phyloP scores from a whole-genome alignment of 108 stramenopile genomes.

The Nitzschia sp. region DNA sequence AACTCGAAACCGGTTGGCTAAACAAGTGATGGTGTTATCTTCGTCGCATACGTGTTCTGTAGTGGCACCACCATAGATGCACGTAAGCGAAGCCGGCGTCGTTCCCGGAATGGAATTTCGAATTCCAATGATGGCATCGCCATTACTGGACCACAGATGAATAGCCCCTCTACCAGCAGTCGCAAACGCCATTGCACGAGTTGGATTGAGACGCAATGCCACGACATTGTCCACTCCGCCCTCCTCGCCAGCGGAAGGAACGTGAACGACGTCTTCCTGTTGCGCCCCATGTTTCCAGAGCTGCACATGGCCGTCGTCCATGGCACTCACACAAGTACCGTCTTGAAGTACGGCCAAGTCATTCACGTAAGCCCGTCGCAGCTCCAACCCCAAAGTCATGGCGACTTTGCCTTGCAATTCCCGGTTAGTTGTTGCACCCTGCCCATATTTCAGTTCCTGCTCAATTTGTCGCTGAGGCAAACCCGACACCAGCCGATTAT shows the following conservation, averaged over 20 bases:
- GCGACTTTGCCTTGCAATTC: slow-evolving; percentile 27
- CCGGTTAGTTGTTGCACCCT: background rate
- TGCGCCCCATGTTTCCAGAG: slow-evolving; percentile 46
- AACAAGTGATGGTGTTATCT: slow-evolving; percentile 17
- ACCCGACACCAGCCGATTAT: slow-evolving; percentile 54
- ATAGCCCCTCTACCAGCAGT: slow-evolving; percentile 49
- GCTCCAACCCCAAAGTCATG: slow-evolving; percentile 64
- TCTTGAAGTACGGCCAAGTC: slow-evolving; percentile 46
- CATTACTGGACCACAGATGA: slow-evolving; percentile 46
- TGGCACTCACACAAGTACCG: slow-evolving; percentile 48
- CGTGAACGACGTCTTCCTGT: slow-evolving; percentile 39
- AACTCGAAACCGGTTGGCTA: slow-evolving; percentile 48
- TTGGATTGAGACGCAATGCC: slow-evolving; percentile 12
- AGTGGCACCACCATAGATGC: slow-evolving; percentile 9
- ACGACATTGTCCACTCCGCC: slow-evolving; percentile 42
- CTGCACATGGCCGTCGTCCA: slow-evolving; percentile 62
- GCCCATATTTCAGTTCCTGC: slow-evolving; percentile 24
- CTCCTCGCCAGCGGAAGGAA: background rate
- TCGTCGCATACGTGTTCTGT: background rate
- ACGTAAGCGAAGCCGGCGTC: slow-evolving; percentile 37
- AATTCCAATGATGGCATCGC: slow-evolving; percentile 21
- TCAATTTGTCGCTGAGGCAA: slow-evolving; percentile 59
- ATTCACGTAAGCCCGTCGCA: slow-evolving; percentile 58
- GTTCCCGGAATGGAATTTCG: slow-evolving; percentile 32
- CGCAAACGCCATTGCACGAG: slow-evolving; percentile 26